These are phyloP conservation scores for Megacollybia platyphylla DNA, from an alignment of 1,284 basidiomycete species.

Conservation along the genomic window DNA sequence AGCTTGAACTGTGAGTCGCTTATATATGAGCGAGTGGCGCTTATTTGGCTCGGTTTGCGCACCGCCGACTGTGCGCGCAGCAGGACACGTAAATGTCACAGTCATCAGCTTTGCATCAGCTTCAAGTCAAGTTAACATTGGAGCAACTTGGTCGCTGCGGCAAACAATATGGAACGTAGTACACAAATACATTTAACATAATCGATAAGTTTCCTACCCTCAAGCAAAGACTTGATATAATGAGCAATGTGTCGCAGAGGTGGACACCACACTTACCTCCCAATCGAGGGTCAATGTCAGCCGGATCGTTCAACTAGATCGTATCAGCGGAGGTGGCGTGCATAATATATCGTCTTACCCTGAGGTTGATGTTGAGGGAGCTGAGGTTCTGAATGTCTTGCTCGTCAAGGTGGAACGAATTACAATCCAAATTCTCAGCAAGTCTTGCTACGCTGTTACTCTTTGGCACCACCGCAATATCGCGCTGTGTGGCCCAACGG, in stretches of 20 bases:
- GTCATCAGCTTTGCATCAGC: background rate
- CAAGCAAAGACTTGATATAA: conserved; percentile 38
- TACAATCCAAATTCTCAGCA: conserved; percentile 45
- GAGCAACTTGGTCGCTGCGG: background rate
- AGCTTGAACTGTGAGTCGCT: conserved; percentile 1
- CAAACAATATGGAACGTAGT: background rate
- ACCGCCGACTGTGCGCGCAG: background rate
- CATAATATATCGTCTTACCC: conserved; percentile 17
- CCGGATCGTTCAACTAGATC: conserved; percentile 56
- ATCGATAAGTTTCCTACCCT: conserved; percentile 8
- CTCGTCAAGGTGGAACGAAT: conserved; percentile 44
- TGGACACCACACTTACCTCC: conserved; percentile 16
- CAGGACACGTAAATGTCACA: background rate
- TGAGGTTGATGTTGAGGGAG: conserved; percentile 49
- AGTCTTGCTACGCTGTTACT: conserved; percentile 43
- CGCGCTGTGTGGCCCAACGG: conserved; percentile 69
- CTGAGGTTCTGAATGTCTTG: conserved; percentile 51
- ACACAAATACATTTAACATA: conserved; percentile 2
- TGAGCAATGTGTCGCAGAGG: too few species aligned
- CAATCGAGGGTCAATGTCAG: conserved; percentile 47
- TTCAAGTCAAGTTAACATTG: too few species aligned
- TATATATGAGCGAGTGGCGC: background rate
- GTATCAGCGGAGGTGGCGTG: conserved; percentile 1
- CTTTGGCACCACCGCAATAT: conserved; percentile 73
- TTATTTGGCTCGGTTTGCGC: background rate